Base-by-base conservation (phyloP, 2,329 filamentous ascomycete species). In the Rutstroemia sp. region DNA sequence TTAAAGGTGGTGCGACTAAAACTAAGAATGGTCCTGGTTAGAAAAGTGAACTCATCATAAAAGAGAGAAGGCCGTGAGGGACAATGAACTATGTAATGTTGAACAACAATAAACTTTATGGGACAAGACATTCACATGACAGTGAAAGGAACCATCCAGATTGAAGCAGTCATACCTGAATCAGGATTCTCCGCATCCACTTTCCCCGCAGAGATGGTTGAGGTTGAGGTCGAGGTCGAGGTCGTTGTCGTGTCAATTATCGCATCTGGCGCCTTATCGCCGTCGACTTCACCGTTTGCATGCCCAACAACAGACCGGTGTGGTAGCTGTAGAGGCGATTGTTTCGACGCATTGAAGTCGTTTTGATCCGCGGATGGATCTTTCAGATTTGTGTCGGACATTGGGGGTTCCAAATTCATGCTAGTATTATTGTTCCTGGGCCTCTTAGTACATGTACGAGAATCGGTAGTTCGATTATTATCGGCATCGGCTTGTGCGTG, bases 331-430 rank as follows among this genome's bases (percentile, higher is more conserved):
- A 36, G 14, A n/a, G 39, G 19, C 9, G 21, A 21, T 23, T 36
- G 4, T n/a, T 47, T 39, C 14, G 40, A 44, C 42, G 21, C 47
- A 27, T 25, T 44, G 42, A 42, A 36, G 25, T 54, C 57, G 7
- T 38, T 39, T 48, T 44, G 48, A 54, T 39, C 38, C 46, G 38
- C 30, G 30, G 12, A 25, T 47, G 52, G 21, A 19, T 49, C 40
- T 48, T 48, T 51, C 39, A 51, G 48, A 30, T 30, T 30, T 45
- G 48, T 53, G 45, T 47, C 40, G 36, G 19, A 16, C 17, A 27
- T n/a, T 17, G 51, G 17, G 48, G 58, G 56, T 46, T 58, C 60
- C 58, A 56, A 55, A 58, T 58, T 9, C 40, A 40, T 49, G 50
- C 42, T 59, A 54, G 52, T 44, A 25, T 40, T 17, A 48, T 40